These are phyloP conservation scores for Tetrapisispora arboricola DNA, from an alignment of 805 yeast species.

Conservation along the genomic window DNA sequence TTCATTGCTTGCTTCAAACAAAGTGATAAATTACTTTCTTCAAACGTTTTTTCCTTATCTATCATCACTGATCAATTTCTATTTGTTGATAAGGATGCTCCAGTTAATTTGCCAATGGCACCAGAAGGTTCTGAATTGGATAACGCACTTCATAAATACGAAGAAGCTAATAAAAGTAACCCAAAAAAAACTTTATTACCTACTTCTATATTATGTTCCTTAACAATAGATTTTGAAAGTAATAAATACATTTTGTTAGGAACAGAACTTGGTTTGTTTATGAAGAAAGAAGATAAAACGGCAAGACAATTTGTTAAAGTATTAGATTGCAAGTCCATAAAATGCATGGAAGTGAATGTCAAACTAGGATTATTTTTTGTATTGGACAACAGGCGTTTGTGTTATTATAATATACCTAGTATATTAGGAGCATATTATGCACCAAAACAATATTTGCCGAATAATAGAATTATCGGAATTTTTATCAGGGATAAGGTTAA, in stretches of 20 bases:
- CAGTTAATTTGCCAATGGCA: constrained; percentile 43
- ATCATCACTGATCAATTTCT: constrained; percentile 54
- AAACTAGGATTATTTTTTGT: constrained; percentile 48
- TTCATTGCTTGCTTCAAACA: constrained; percentile 41
- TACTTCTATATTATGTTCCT: constrained; percentile 36
- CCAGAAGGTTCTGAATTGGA: constrained; percentile 45
- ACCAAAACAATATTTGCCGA: constrained; percentile 23
- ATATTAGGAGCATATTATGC: constrained; percentile 49
- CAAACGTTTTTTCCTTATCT: constrained; percentile 43
- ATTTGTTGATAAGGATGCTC: constrained; percentile 45
- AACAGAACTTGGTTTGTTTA: constrained; percentile 50
- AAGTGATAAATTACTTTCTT: constrained; percentile 26
- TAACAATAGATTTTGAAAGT: constrained; percentile 37
- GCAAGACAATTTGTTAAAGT: constrained; percentile 11
- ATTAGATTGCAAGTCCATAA: constrained; percentile 36
- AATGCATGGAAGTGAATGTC: constrained; percentile 41
- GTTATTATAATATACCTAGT: constrained; percentile 54
- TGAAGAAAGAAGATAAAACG: constrained; percentile 23
- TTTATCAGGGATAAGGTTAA: constrained; percentile 44
- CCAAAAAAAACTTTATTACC: constrained; percentile 8
- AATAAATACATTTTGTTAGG: constrained; percentile 47
- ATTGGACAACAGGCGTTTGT: constrained; percentile 47
- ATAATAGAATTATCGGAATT: constrained; percentile 36
- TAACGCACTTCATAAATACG: constrained; percentile 29
- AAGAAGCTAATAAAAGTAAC: constrained; percentile 3